phyloP scores from a whole-genome alignment of 441 rosid species.

The Mallotus japonicus region DNA sequence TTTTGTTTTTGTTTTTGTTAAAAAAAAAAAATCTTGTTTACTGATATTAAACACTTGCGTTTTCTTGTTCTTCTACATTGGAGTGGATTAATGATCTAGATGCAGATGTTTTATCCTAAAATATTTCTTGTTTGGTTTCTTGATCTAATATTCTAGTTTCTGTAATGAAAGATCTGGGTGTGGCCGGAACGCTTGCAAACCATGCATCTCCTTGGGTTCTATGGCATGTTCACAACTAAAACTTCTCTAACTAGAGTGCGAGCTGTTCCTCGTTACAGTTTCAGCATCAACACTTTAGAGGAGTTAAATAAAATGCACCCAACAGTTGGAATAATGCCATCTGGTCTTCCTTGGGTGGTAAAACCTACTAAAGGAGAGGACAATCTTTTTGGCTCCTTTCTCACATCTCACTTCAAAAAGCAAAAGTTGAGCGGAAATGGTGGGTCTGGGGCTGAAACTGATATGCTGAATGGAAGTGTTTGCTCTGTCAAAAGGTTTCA shows the following conservation, averaged over 20 bases:
- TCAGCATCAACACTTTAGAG: constrained; percentile 61
- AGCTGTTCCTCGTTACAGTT: constrained; percentile 82
- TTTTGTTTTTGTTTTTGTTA: neutral
- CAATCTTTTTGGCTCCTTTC: constrained; percentile 41
- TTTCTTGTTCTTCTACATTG: neutral
- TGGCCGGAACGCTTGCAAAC: constrained; percentile 89
- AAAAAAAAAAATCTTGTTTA: too few relatives aligned
- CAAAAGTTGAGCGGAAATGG: constrained; percentile 28
- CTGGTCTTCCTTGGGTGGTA: constrained; percentile 75
- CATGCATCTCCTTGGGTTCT: constrained; percentile 73
- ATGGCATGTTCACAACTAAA: constrained; percentile 64
- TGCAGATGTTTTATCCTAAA: neutral
- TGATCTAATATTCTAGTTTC: constrained; percentile 10
- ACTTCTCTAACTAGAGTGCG: constrained; percentile 67
- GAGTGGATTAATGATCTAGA: neutral
- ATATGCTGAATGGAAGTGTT: constrained; percentile 19
- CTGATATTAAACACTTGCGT: too few relatives aligned
- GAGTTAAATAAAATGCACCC: constrained; percentile 54
- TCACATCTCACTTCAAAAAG: constrained; percentile 27
- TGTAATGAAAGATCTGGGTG: constrained; percentile 66
- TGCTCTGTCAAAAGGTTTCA: constrained; percentile 44
- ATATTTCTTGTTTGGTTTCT: neutral
- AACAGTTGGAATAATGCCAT: constrained; percentile 87
- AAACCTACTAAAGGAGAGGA: constrained; percentile 39
- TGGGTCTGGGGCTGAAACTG: constrained; percentile 5